Conservation (phyloP, 768 basidiomycete species). For the Tricholoma hemisulphureum region DNA sequence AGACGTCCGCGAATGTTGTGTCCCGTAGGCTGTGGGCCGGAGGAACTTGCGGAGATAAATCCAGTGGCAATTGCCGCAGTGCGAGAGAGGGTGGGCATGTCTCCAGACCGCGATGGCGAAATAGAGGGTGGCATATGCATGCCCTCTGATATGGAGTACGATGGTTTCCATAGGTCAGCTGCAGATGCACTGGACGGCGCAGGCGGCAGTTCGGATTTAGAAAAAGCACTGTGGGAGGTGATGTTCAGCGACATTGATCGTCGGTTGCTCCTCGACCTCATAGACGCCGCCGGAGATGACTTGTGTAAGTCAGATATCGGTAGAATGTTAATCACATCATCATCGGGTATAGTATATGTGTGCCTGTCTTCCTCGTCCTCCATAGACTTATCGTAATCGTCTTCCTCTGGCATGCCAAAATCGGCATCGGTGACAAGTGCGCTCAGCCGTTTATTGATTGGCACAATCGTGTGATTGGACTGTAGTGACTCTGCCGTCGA, state of each 20-base stretch:
- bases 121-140: slow-evolving; percentile 23
- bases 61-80: slow-evolving; percentile 36
- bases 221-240: slow-evolving; percentile 26
- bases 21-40: slow-evolving; percentile 33
- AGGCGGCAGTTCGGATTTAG: slow-evolving; percentile 22
- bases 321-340: slow-evolving; percentile 8
- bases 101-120: slow-evolving; percentile 27
- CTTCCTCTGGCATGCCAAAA: slow-evolving; percentile 63
- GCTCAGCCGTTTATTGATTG: slow-evolving; percentile 63
- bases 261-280: slow-evolving; percentile 47
- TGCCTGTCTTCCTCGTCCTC: slow-evolving; percentile 2
- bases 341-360: slow-evolving; percentile 5
- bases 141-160: slow-evolving; percentile 36
- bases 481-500: slow-evolving; percentile 78
- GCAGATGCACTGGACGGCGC: slow-evolving; percentile 30
- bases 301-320: slow-evolving; percentile 14
- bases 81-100: slow-evolving; percentile 41
- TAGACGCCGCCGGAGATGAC: slow-evolving; percentile 43
- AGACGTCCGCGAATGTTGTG: slow-evolving; percentile 47
- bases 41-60: slow-evolving; percentile 39
- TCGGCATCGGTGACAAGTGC: slow-evolving; percentile 67
- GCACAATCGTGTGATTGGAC: slow-evolving; percentile 70
- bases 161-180: slow-evolving; percentile 30
- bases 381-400: slow-evolving; percentile 9
- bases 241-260: slow-evolving; percentile 67